A percentile compares a stretch with the other conserved stretches of the same genome.
These are phyloP conservation scores for Moesziomyces sp. DNA, from an alignment of 1,284 basidiomycete genomes.

Conservation along the genomic window DNA sequence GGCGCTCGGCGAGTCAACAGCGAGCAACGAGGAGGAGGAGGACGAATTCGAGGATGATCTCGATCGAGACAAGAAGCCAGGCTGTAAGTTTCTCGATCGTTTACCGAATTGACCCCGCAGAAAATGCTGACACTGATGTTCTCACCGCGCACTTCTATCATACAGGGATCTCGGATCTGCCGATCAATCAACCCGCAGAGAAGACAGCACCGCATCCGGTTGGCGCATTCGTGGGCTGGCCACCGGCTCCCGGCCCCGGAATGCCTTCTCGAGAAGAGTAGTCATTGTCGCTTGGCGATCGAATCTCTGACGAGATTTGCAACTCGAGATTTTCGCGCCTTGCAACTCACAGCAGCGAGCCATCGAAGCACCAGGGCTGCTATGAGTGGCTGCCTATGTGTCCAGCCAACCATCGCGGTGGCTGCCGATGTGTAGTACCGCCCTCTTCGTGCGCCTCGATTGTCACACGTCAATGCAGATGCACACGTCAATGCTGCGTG, in stretches of 20 bases:
- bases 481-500: too few relatives aligned
- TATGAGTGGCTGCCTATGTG: too few relatives aligned
- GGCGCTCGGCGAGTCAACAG: constrained; percentile 24
- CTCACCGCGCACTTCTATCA: not conserved
- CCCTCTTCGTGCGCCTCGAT: too few relatives aligned
- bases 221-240: constrained; percentile 45
- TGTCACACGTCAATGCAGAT: too few relatives aligned
- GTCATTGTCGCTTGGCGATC: not conserved
- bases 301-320: too few relatives aligned
- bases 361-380: too few relatives aligned
- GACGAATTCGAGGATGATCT: constrained; percentile 36
- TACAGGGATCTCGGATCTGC: constrained; percentile 46
- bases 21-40: constrained; percentile 41
- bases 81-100: constrained; percentile 22
- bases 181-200: constrained; percentile 46
- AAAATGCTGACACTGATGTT: constrained; percentile 1
- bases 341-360: too few relatives aligned
- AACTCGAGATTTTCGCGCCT: too few relatives aligned
- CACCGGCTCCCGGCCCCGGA: constrained; percentile 15
- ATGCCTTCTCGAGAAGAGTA: constrained; percentile 18
- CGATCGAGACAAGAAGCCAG: constrained; percentile 30
- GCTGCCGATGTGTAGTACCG: too few relatives aligned
- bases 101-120: not conserved
- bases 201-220: constrained; percentile 46
- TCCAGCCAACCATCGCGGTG: too few relatives aligned